Conservation (phyloP, 1,284 basidiomycete genomes). For the Psilocybe mexicana region DNA sequence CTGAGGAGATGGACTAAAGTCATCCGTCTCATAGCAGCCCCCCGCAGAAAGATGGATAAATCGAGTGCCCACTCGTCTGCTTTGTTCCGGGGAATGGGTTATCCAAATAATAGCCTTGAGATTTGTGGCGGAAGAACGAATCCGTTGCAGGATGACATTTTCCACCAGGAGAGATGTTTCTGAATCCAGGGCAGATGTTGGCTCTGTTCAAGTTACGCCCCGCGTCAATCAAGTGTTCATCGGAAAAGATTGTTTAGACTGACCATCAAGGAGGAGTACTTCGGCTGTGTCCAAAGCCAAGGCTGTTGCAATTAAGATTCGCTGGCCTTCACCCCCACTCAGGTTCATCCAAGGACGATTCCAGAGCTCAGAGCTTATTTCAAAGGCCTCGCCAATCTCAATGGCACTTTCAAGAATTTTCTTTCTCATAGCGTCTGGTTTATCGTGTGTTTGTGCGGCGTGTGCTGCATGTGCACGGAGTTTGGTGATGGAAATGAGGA, state of each 20-base stretch:
- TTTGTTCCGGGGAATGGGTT: slow-evolving; percentile 83
- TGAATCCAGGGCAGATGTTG: slow-evolving; percentile 84
- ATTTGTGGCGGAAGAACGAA: slow-evolving; percentile 47
- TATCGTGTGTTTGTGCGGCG: slow-evolving; percentile 22
- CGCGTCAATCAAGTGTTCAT: not conserved
- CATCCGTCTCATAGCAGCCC: slow-evolving; percentile 43
- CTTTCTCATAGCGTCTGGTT: slow-evolving; percentile 20
- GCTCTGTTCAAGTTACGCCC: slow-evolving; percentile 53
- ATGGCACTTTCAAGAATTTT: slow-evolving; percentile 44
- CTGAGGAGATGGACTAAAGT: slow-evolving; percentile 16
- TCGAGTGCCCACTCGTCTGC: slow-evolving; percentile 68
- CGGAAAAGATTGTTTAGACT: slow-evolving; percentile 30
- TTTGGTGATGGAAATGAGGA: slow-evolving; percentile 56
- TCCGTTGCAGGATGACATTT: slow-evolving; percentile 51
- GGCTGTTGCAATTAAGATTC: slow-evolving; percentile 76
- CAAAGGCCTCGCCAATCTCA: slow-evolving; percentile 67
- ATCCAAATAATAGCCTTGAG: slow-evolving; percentile 84
- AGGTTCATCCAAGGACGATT: slow-evolving; percentile 74
- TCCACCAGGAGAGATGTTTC: slow-evolving; percentile 68
- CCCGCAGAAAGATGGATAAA: slow-evolving; percentile 54
- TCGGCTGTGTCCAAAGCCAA: slow-evolving; percentile 75
- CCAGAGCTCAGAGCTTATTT: slow-evolving; percentile 70
- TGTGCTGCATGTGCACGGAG: slow-evolving; percentile 60
- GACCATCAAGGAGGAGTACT: slow-evolving; percentile 82
- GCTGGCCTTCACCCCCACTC: slow-evolving; percentile 83